A percentile compares a stretch with the other conserved stretches of the same genome.
Evolutionary conservation across 768 basidiomycete species (phyloP).

Genomic region (Russula griseocarnosa): DNA sequence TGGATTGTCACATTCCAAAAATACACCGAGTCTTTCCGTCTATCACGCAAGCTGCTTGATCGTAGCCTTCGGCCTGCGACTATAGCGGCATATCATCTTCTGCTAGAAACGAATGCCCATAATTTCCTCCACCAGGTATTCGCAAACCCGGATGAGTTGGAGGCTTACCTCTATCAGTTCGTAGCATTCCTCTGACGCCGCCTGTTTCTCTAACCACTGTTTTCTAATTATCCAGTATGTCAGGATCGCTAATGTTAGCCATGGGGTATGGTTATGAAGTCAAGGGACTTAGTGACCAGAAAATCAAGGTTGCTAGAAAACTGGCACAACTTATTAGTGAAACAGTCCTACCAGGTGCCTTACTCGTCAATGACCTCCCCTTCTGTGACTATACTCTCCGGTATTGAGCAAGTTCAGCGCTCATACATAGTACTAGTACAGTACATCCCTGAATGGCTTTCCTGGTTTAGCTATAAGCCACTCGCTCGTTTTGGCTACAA

Average conservation of each 20-base stretch:
- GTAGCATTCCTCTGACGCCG: neutral
- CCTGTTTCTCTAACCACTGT: too few species aligned
- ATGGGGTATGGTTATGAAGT: constrained; percentile 18
- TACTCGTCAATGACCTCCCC: constrained; percentile 13
- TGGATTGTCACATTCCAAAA: neutral
- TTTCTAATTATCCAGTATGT: neutral
- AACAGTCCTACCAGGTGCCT: neutral
- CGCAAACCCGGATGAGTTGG: neutral
- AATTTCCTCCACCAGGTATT: constrained; percentile 3
- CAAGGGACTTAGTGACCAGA: neutral
- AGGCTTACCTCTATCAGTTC: constrained; percentile 10
- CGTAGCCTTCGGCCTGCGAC: constrained; percentile 8
- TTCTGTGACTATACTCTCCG: neutral
- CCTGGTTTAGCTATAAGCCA: constrained; percentile 18
- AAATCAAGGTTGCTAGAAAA: neutral
- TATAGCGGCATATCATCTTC: neutral
- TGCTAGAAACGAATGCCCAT: constrained; percentile 6
- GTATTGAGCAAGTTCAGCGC: too few species aligned
- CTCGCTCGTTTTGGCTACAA: neutral
- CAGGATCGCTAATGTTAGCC: constrained; percentile 2
- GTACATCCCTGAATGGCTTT: constrained; percentile 14
- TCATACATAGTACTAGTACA: constrained; percentile 3
- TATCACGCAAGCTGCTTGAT: constrained; percentile 13
- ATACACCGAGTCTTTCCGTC: constrained; percentile 1
- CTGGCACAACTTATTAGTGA: neutral